Evolutionary conservation across 495 filamentous ascomycete genomes (phyloP), one percentile per base, ranked within the genome.

Genomic region (Chaetomium fimeti): DNA sequence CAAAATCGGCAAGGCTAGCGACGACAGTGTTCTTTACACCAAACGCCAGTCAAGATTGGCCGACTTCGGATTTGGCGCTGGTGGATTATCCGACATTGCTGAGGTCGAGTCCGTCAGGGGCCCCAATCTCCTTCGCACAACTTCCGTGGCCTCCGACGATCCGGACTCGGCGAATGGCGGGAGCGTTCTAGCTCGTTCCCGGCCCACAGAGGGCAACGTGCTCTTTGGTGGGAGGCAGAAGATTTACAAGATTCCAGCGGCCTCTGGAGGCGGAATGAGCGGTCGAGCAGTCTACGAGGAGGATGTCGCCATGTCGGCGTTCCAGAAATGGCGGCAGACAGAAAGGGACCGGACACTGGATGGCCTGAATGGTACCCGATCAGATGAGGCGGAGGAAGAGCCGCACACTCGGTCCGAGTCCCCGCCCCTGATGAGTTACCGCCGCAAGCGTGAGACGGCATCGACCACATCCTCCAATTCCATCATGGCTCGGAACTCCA

Each of bases 141-240:
- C 72, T 47, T 80, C 81, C 0, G 87, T 88, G 65, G 82, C 79
- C 25, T 90, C 88, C 5, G 92, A 96, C 67, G 91, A 94, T 64
- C 83, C 72, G 6, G 79, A 83, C 51, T 77, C 75, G 5, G 64
- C 64, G 16, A 70, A 70, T 22, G 68, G 66, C 49, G 88, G 83
- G 0, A 91, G 91, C 71, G 84, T 97, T 16, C 93, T 98, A 88
- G 89, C 82, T 71, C 83, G 94, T 45, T 78, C 85, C n/a, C 88
- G 92, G 68, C 91, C 91, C 12, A 87, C 84, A 2, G 94, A 98
- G 76, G 91, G 93, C 22, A 98, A 98, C 76, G 90, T 91, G 68
- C 73, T 98, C 64, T 98, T 98, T 78, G 94, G 94, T 59, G 94
- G 95, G 12, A 86, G 94, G 32, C 94, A 98, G 71, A 98, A 98